Evolutionary conservation across 768 basidiomycete species (phyloP).

Genomic region (Tylopilus cervinicoccineus): DNA sequence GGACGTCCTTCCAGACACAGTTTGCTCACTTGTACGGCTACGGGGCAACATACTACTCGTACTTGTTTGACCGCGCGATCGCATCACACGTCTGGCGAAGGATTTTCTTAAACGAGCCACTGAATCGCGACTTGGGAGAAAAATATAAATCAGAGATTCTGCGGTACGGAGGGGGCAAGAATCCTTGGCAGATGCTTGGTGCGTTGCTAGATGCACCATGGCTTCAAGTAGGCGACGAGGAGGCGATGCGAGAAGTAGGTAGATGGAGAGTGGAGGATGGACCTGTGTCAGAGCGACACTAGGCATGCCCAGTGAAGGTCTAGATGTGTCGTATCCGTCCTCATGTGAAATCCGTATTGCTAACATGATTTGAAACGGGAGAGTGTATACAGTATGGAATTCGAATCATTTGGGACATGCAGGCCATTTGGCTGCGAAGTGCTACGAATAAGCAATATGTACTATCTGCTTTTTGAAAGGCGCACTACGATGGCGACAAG

Average conservation of each 20-base stretch:
- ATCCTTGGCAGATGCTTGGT: slow-evolving; percentile 93
- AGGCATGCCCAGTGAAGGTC: no score
- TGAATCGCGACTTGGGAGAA: slow-evolving; percentile 75
- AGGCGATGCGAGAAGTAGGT: slow-evolving; percentile 89
- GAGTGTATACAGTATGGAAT: no score
- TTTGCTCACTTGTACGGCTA: slow-evolving; percentile 96
- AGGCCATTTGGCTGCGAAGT: no score
- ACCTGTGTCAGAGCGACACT: slow-evolving; percentile 58
- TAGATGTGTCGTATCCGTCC: no score
- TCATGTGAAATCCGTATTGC: no score
- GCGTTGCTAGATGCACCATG: slow-evolving; percentile 59
- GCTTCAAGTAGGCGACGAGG: slow-evolving; percentile 67
- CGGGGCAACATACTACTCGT: slow-evolving; percentile 97
- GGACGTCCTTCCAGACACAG: slow-evolving; percentile 92
- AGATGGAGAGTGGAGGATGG: slow-evolving; percentile 84
- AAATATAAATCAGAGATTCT: slow-evolving; percentile 75
- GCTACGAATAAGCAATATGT: no score
- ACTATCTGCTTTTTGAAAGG: no score
- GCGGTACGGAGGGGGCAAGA: slow-evolving; percentile 80
- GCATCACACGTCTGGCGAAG: slow-evolving; percentile 86
- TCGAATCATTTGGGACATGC: no score
- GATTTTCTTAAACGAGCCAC: slow-evolving; percentile 64
- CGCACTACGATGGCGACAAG: no score
- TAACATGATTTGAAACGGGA: no score
- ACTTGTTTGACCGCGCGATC: slow-evolving; percentile 94